Evolutionary conservation across 2,329 filamentous ascomycete species (phyloP).

Genomic region (Chrysoporthe puriensis): DNA sequence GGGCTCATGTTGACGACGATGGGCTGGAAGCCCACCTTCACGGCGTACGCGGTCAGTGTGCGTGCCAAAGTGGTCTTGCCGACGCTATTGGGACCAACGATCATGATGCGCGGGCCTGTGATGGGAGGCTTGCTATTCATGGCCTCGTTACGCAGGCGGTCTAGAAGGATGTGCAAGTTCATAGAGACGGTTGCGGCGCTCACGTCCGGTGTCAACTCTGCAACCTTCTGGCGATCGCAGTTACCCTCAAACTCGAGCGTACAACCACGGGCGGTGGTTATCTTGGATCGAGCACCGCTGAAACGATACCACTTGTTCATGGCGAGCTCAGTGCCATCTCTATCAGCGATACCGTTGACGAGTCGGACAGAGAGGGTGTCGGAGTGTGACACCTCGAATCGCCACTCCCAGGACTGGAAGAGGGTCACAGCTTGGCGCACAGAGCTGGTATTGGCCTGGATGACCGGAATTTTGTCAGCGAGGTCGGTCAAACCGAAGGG

Average conservation of each 20-base stretch:
- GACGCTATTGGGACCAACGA: conserved; percentile 76
- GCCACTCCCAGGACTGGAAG: conserved; percentile 72
- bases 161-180: conserved; percentile 87
- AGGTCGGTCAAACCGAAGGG: background rate
- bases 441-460: conserved; percentile 43
- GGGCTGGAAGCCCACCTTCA: conserved; percentile 73
- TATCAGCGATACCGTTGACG: conserved; percentile 81
- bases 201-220: conserved; percentile 68
- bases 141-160: conserved; percentile 65
- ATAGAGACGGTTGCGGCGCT: conserved; percentile 81
- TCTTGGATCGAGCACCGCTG: conserved; percentile 78
- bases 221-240: conserved; percentile 54
- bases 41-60: conserved; percentile 78
- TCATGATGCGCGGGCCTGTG: conserved; percentile 78
- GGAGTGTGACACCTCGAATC: conserved; percentile 69
- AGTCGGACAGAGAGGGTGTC: conserved; percentile 60
- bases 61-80: conserved; percentile 85
- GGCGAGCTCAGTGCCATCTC: conserved; percentile 93
- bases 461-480: conserved; percentile 23
- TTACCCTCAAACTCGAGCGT: conserved; percentile 74
- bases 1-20: conserved; percentile 85
- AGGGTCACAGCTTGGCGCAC: conserved; percentile 54
- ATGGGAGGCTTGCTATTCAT: conserved; percentile 48
- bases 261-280: conserved; percentile 92
- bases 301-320: conserved; percentile 80